These are phyloP conservation scores for Ophiognomonia clavigignenti-juglandacearum DNA, from an alignment of 2,329 filamentous ascomycete genomes.

Conservation along the genomic window DNA sequence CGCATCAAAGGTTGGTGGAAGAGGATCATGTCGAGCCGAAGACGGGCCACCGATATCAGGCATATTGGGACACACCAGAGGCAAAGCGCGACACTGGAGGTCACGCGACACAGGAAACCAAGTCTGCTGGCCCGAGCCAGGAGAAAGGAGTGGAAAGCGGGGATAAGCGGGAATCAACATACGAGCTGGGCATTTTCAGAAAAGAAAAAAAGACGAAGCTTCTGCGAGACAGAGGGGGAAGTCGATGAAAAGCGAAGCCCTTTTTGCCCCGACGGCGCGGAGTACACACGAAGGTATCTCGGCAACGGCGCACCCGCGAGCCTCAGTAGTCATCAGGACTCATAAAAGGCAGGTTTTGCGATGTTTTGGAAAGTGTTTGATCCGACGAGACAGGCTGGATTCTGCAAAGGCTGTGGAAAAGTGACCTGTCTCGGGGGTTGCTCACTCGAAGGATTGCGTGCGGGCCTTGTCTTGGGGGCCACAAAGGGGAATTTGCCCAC, in stretches of 20 bases:
- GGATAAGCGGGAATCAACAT: constrained; percentile 21
- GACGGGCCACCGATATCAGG: constrained; percentile 31
- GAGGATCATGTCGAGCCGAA: constrained; percentile 30
- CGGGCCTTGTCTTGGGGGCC: background rate
- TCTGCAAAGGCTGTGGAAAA: constrained; percentile 14
- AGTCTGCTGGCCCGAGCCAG: constrained; percentile 18
- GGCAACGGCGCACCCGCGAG: background rate
- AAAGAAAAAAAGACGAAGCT: constrained; percentile 9
- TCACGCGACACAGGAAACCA: constrained; percentile 29
- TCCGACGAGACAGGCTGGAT: background rate
- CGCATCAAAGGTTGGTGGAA: constrained; percentile 11
- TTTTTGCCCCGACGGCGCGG: constrained; percentile 3
- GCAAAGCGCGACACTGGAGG: constrained; percentile 39
- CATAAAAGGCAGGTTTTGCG: background rate
- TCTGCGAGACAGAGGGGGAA: constrained; percentile 27
- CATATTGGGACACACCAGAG: constrained; percentile 24
- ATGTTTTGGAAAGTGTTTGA: background rate
- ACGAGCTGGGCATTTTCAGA: constrained; percentile 26
- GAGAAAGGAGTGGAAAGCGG: constrained; percentile 22
- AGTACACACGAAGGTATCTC: background rate
- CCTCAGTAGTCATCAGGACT: background rate
- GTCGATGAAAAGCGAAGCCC: constrained; percentile 18
- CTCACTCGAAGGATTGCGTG: background rate
- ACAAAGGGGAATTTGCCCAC: background rate
- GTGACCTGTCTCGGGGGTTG: background rate